Percentiles rank a stretch among this genome's conserved stretches.
Conservation (phyloP, 1,139 yeast species). For the Nakaseomyces sp. region DNA sequence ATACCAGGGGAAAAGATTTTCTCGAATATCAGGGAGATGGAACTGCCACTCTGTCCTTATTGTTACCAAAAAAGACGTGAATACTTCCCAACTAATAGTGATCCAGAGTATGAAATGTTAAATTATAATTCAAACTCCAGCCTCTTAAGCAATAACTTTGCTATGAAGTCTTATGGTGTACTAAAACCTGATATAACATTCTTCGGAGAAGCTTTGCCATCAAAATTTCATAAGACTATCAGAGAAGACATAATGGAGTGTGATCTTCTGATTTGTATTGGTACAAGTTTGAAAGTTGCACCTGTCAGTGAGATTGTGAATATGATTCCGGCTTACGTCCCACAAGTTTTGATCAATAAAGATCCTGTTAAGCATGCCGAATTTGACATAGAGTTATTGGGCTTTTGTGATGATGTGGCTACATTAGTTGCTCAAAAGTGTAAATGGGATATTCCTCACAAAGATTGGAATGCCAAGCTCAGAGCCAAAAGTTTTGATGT, state of each 20-base stretch:
- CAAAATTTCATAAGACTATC: conserved; percentile 56
- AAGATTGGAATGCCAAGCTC: conserved; percentile 29
- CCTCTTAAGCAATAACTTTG: conserved; percentile 4
- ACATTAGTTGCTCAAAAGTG: conserved; percentile 51
- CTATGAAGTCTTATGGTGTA: conserved; percentile 54
- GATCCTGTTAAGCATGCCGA: conserved; percentile 69
- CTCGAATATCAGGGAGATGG: conserved; percentile 49
- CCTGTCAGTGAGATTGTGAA: conserved; percentile 92
- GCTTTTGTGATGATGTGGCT: conserved; percentile 84
- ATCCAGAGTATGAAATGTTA: conserved; percentile 2
- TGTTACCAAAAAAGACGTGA: conserved; percentile 45
- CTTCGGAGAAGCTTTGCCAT: conserved; percentile 82
- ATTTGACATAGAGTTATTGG: conserved; percentile 74
- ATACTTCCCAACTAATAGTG: conserved; percentile 20
- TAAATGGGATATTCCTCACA: conserved; percentile 63
- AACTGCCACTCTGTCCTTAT: conserved; percentile 64
- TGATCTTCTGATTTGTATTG: conserved; percentile 78
- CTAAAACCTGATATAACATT: conserved; percentile 94
- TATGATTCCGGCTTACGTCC: conserved; percentile 56
- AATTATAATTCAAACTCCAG: not conserved
- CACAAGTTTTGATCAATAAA: conserved; percentile 75
- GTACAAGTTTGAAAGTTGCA: conserved; percentile 89
- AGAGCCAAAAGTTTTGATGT: conserved; percentile 17
- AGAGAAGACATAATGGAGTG: conserved; percentile 53
- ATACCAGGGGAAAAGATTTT: conserved; percentile 63